Percentiles rank a stretch among this genome's conserved stretches.
phyloP scores from a whole-genome alignment of 176 grass and related monocot genomes.

The Pontederia crassipes region DNA sequence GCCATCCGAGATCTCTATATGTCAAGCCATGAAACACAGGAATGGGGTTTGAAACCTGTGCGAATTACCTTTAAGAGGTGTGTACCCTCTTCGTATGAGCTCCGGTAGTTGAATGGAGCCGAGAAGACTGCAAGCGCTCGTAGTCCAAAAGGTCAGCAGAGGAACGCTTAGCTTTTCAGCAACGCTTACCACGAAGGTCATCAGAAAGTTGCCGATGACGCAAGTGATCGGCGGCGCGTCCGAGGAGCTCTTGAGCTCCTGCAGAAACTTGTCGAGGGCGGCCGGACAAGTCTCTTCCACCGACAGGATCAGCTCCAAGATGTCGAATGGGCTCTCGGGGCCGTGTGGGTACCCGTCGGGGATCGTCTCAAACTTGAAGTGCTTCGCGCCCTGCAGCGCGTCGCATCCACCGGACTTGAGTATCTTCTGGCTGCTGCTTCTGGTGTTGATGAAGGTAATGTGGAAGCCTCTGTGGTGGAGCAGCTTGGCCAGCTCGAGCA shows the following conservation, averaged over 20 bases:
- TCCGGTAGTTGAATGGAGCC: background rate
- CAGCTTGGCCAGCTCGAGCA: slow-evolving; percentile 17
- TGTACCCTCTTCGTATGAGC: slow-evolving; percentile 1
- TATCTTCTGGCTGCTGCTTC: background rate
- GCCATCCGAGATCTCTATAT: too few species aligned
- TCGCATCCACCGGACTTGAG: background rate
- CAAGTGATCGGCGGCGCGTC: background rate
- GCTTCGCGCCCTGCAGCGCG: background rate
- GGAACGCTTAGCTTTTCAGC: slow-evolving; percentile 4
- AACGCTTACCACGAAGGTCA: background rate
- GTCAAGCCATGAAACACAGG: background rate
- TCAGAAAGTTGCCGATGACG: background rate
- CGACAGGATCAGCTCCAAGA: background rate
- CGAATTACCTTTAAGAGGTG: background rate
- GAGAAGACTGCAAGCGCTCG: slow-evolving; percentile 1
- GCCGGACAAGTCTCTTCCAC: background rate
- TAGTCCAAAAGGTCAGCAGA: slow-evolving; percentile 8
- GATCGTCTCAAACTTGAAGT: background rate
- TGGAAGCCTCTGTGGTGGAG: slow-evolving; percentile 9
- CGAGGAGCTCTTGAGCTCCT: background rate
- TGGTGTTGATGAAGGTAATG: slow-evolving; percentile 18
- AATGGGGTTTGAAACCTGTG: background rate
- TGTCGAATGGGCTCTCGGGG: background rate
- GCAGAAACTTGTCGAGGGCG: background rate
- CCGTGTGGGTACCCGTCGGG: background rate